phyloP scores from a whole-genome alignment of 1,284 basidiomycete species.

The Fistulinella cinereoalba region DNA sequence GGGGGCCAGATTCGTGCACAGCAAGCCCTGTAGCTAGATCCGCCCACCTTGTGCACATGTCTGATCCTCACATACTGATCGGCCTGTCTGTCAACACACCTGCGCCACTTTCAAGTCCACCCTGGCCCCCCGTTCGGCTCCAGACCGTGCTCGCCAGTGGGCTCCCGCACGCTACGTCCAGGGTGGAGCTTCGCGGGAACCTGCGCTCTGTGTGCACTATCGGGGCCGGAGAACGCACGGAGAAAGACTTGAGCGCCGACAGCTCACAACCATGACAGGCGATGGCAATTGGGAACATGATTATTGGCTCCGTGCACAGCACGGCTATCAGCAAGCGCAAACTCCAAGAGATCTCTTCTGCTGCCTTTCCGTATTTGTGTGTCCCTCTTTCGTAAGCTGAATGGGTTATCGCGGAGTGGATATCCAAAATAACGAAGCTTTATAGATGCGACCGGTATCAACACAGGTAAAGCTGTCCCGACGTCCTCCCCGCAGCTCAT shows the following conservation, averaged over 20 bases:
- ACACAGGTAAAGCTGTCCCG: conserved; percentile 15
- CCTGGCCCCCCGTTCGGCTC: not conserved
- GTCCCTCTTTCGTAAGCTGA: conserved; percentile 20
- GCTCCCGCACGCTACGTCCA: conserved; percentile 7
- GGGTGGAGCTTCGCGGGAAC: conserved; percentile 28
- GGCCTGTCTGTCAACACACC: conserved; percentile 6
- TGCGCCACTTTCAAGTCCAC: no score
- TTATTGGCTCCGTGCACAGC: conserved; percentile 28
- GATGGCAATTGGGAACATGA: conserved; percentile 29
- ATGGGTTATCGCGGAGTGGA: conserved; percentile 26
- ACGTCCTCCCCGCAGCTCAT: conserved; percentile 11
- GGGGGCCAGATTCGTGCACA: no score
- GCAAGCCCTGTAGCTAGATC: not conserved
- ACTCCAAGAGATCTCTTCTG: conserved; percentile 26
- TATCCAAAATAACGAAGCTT: conserved; percentile 22
- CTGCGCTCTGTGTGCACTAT: conserved; percentile 10
- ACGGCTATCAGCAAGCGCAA: conserved; percentile 33
- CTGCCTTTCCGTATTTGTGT: conserved; percentile 16
- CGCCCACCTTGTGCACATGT: not conserved
- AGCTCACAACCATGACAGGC: conserved; percentile 30
- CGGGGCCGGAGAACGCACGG: conserved; percentile 24
- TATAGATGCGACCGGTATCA: conserved; percentile 25
- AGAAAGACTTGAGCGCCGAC: conserved; percentile 30
- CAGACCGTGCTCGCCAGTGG: not conserved
- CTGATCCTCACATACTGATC: conserved; percentile 11